Base-by-base conservation (phyloP, 495 filamentous ascomycete species). In the Aspergillus mulundensis region DNA sequence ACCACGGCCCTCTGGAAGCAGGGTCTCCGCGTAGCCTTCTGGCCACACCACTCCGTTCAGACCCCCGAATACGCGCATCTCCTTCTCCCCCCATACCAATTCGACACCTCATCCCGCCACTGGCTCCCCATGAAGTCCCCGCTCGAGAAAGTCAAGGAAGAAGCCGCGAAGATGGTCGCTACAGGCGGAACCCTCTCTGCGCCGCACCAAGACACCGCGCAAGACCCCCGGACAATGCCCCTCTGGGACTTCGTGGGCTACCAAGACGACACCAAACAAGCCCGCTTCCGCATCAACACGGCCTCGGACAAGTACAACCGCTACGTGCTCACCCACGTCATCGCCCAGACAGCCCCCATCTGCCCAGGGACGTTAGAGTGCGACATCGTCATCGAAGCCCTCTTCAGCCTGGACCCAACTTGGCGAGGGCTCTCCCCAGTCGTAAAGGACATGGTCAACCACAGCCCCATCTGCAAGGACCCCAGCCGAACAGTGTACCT, bases 21-120 rank as follows among this genome's bases (percentile, higher is more conserved):
- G 4, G 79, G 81, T 0, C 21, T 71, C 57, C 7, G 81, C 77
- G 70, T 85, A 5, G 10, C 28, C 28, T 30, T 30, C 28, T 30
- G 81, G 82, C 43, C 68, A 0, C 71, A 75, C 52, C 71, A 79
- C 50, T 16, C 14, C 0, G 28, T 32, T 1, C 77, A 79, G 60
- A 74, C 58, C 5, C 38, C 51, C 8, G 54, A 69, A 3, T 75
- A 77, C 50, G 28, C 42, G 7, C 56, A 38, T 8, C 7, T 81
- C 16, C 47, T 66, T 1, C 67, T 84, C 0, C 81, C 81, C 7
- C 70, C 78, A 0, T 83, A 82, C 49, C 76, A 81, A 54, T 84
- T 84, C 48, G 76, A 80, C 20, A 70, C 72, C 52, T 30, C 28
- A 5, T 51, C 68, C 0, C 34, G 56, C 0, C 73, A 78, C 47